Evolutionary conservation across 2,329 filamentous ascomycete genomes (phyloP).

Genomic region (Penicillium vulpinum): DNA sequence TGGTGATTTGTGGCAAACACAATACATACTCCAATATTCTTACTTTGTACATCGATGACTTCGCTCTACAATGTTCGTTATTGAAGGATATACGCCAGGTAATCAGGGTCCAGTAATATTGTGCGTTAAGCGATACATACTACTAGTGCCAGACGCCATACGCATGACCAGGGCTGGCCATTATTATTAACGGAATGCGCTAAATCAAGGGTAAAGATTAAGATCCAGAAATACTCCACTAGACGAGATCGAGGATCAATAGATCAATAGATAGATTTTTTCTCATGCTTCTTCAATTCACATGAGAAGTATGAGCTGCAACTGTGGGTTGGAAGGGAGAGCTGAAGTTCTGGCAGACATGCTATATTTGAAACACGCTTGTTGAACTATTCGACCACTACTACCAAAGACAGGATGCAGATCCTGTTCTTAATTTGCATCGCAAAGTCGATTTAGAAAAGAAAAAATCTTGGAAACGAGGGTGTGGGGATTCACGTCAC

Average conservation of each 20-base stretch:
- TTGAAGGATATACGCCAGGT: not conserved
- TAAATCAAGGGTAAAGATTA: not conserved
- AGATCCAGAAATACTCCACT: not conserved
- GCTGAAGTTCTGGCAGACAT: not conserved
- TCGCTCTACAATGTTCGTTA: not conserved
- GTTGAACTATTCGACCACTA: not conserved
- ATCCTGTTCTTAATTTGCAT: not conserved
- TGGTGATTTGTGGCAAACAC: not conserved
- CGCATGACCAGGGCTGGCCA: not conserved
- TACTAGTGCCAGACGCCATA: no score
- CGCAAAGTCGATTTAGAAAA: no score
- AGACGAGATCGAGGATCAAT: not conserved
- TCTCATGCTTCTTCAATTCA: not conserved
- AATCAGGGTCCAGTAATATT: no score
- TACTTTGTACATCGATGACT: not conserved
- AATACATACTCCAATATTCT: not conserved
- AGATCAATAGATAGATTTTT: not conserved
- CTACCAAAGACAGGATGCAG: not conserved
- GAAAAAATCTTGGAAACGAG: not conserved
- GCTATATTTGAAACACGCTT: not conserved
- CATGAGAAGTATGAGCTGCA: not conserved
- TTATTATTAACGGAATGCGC: not conserved
- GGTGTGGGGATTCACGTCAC: not conserved
- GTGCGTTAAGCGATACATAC: not conserved
- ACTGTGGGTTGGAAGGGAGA: not conserved